Evolutionary conservation across 2,329 filamentous ascomycete genomes (phyloP).

Genomic region (Paraphoma chrysanthemicola): DNA sequence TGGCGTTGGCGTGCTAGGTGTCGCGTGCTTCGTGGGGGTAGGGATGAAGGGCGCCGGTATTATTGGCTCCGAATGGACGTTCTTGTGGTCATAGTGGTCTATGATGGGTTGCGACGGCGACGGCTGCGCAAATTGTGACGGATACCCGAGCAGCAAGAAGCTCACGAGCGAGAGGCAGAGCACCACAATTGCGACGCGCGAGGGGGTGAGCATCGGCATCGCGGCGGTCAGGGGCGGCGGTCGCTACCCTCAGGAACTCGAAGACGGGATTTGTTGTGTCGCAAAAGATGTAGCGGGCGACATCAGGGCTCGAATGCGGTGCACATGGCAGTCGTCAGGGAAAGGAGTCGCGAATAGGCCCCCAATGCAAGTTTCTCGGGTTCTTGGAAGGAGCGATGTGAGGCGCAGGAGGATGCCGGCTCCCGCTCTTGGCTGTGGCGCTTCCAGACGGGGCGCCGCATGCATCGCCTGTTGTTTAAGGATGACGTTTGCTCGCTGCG

Average conservation of each 20-base stretch:
- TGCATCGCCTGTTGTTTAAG: not conserved
- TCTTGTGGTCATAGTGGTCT: slow-evolving; percentile 29
- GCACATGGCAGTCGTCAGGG: not conserved
- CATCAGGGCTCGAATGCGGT: not conserved
- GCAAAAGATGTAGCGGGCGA: not conserved
- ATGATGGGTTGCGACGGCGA: slow-evolving; percentile 30
- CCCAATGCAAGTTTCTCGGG: not conserved
- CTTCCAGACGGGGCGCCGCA: not conserved
- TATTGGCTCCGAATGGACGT: slow-evolving; percentile 25
- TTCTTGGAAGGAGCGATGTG: not conserved
- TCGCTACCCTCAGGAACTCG: not conserved
- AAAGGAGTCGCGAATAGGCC: not conserved
- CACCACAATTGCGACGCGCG: slow-evolving; percentile 36
- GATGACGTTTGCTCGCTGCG: not conserved
- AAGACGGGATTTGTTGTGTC: not conserved
- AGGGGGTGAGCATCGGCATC: slow-evolving; percentile 43
- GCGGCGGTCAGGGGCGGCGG: slow-evolving; percentile 9
- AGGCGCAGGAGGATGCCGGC: not conserved
- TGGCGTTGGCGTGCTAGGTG: slow-evolving; percentile 1
- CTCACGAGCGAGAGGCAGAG: slow-evolving; percentile 35
- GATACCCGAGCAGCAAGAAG: slow-evolving; percentile 40
- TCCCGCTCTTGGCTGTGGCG: not conserved
- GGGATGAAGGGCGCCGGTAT: slow-evolving; percentile 24
- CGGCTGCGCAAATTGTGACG: slow-evolving; percentile 23
- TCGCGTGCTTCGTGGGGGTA: slow-evolving; percentile 12